Evolutionary conservation across 768 basidiomycete species (phyloP).

Genomic region (Naganishia vaughanmartiniae): DNA sequence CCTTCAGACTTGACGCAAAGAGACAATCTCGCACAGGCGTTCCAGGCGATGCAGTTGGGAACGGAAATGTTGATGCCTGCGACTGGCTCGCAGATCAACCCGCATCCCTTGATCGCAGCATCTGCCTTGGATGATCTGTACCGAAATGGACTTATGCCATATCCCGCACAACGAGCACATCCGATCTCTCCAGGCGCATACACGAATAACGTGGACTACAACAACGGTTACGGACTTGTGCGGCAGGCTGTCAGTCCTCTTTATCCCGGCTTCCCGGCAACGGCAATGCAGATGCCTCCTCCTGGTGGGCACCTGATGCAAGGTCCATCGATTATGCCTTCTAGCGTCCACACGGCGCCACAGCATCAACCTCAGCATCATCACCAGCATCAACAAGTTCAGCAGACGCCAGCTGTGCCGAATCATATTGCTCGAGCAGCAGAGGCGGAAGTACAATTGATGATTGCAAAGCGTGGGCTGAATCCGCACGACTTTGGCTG

Average conservation of each 20-base stretch:
- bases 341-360: not conserved
- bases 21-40: conserved; percentile 42
- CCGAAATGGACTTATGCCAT: conserved; percentile 1
- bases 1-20: not conserved
- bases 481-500: conserved; percentile 49
- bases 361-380: conserved; percentile 10
- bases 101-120: not conserved
- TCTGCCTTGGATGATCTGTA: not conserved
- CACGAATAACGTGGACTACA: not conserved
- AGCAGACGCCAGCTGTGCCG: conserved; percentile 13
- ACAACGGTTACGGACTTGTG: not conserved
- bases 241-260: not conserved
- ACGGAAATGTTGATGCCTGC: conserved; percentile 16
- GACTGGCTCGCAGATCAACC: not conserved
- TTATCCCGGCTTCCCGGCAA: not conserved
- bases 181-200: not conserved
- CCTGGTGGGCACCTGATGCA: not conserved
- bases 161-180: conserved; percentile 1
- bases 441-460: conserved; percentile 41
- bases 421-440: conserved; percentile 35
- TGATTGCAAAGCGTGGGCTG: conserved; percentile 44
- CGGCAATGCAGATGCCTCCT: not conserved
- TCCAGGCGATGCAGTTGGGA: conserved; percentile 47
- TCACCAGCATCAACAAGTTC: conserved; percentile 9
- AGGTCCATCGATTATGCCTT: not conserved